Conservation (phyloP, 202 grass and related monocot species). For the Saccharum hybrid region DNA sequence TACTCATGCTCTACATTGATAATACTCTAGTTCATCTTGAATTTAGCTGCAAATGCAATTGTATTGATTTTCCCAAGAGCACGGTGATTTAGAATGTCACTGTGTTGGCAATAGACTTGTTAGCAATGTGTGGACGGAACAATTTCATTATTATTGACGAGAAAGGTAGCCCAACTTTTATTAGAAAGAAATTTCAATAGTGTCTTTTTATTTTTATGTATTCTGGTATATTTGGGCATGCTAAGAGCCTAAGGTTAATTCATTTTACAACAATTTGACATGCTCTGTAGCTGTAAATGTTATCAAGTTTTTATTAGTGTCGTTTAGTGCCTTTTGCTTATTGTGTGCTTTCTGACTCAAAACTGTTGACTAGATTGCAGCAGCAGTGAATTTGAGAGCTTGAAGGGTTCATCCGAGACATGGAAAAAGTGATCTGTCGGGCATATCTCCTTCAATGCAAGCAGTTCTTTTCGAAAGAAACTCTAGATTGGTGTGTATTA, state of each 20-base stretch:
- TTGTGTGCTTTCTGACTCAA: slow-evolving; percentile 38
- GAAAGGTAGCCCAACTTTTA: background rate
- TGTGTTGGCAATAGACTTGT: background rate
- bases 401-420: slow-evolving; percentile 63
- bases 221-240: slow-evolving; percentile 3
- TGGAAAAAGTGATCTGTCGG: slow-evolving; percentile 65
- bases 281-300: slow-evolving; percentile 6
- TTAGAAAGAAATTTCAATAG: slow-evolving; percentile 9
- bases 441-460: slow-evolving; percentile 55
- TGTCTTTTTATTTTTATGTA: background rate
- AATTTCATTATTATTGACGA: background rate
- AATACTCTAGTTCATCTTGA: background rate
- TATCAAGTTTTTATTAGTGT: background rate
- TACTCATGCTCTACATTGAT: background rate
- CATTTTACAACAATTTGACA: background rate
- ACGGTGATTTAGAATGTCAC: slow-evolving; percentile 15
- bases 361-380: slow-evolving; percentile 54
- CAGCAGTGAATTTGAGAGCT: slow-evolving; percentile 50
- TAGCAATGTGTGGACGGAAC: background rate
- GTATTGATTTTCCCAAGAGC: background rate
- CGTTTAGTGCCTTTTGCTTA: slow-evolving; percentile 19
- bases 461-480: slow-evolving; percentile 67
- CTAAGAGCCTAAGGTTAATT: background rate
- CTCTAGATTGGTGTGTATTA: slow-evolving; percentile 65
- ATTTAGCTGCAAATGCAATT: slow-evolving; percentile 27